These are phyloP conservation scores for Acer saccharum DNA, from an alignment of 345 rosid species.

Conservation along the genomic window DNA sequence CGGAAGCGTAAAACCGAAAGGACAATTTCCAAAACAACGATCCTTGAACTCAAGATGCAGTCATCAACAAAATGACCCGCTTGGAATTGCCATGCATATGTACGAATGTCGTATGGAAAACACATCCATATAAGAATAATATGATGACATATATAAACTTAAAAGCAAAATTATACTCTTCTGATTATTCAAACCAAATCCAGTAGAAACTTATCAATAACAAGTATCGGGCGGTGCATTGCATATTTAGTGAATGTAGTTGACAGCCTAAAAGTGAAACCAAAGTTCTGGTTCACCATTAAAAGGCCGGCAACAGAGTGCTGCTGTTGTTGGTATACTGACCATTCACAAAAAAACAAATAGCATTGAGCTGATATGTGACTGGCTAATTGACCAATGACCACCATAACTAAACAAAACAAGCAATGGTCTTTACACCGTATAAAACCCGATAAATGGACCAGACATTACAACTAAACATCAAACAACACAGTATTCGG, in stretches of 20 bases:
- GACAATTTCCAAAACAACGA: too few relatives aligned
- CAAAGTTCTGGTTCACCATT: slow-evolving; percentile 18
- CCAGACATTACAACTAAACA: background rate
- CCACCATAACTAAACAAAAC: slow-evolving; percentile 24
- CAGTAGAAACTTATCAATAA: background rate
- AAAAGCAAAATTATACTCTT: too few relatives aligned
- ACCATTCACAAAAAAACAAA: slow-evolving; percentile 40
- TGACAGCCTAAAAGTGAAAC: slow-evolving; percentile 28
- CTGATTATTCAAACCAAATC: too few relatives aligned
- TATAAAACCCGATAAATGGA: background rate
- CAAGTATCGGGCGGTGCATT: background rate
- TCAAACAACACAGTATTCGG: background rate
- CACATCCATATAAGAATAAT: too few relatives aligned
- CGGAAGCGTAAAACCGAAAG: background rate
- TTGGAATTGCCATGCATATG: too few relatives aligned
- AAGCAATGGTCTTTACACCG: background rate
- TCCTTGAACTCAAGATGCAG: too few relatives aligned
- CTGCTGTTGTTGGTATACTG: slow-evolving; percentile 43
- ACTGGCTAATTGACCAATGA: slow-evolving; percentile 49
- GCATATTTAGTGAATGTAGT: slow-evolving; percentile 19
- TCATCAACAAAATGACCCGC: too few relatives aligned
- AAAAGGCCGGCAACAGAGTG: slow-evolving; percentile 29
- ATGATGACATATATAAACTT: too few relatives aligned
- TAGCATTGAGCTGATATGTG: slow-evolving; percentile 30
- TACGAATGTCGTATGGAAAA: too few relatives aligned